These are phyloP conservation scores for Aspergillus floridensis DNA, from an alignment of 2,329 filamentous ascomycete species.

Conservation along the genomic window DNA sequence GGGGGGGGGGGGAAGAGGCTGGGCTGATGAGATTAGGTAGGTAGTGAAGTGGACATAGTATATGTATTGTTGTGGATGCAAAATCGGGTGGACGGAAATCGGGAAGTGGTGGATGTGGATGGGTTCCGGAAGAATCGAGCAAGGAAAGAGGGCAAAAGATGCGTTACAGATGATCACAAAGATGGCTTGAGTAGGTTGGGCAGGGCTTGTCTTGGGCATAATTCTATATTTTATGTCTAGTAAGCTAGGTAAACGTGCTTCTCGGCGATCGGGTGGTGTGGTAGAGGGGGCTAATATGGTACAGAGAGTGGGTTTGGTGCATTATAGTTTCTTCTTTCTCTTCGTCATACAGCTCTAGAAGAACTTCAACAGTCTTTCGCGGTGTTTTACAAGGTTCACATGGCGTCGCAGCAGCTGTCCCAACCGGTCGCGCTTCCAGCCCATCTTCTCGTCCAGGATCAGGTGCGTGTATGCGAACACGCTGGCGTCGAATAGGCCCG, in stretches of 20 bases:
- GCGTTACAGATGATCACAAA: no score
- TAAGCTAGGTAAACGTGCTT: not conserved
- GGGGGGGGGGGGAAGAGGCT: no score
- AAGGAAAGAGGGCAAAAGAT: no score
- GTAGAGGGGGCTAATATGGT: conserved; percentile 11
- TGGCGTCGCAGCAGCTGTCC: conserved; percentile 56
- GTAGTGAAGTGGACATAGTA: no score
- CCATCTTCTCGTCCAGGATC: conserved; percentile 63
- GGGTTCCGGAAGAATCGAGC: no score
- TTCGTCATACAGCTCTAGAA: conserved; percentile 34
- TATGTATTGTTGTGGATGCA: no score
- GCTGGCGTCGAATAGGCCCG: conserved; percentile 79
- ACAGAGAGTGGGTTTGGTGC: conserved; percentile 9
- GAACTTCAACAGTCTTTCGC: conserved; percentile 57
- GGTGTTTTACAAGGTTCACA: conserved; percentile 64
- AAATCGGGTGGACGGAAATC: no score
- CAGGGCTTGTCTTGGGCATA: not conserved
- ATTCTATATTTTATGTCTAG: not conserved
- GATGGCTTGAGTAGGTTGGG: not conserved
- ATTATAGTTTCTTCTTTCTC: not conserved
- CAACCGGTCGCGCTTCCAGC: conserved; percentile 64
- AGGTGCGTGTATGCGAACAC: conserved; percentile 89
- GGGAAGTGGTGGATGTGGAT: no score
- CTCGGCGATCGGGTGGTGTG: not conserved
- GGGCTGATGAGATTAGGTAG: no score